A percentile compares a stretch with the other conserved stretches of the same genome.
These are phyloP conservation scores for Clarireedia homoeocarpa DNA, from an alignment of 2,329 filamentous ascomycete genomes.

Conservation along the genomic window DNA sequence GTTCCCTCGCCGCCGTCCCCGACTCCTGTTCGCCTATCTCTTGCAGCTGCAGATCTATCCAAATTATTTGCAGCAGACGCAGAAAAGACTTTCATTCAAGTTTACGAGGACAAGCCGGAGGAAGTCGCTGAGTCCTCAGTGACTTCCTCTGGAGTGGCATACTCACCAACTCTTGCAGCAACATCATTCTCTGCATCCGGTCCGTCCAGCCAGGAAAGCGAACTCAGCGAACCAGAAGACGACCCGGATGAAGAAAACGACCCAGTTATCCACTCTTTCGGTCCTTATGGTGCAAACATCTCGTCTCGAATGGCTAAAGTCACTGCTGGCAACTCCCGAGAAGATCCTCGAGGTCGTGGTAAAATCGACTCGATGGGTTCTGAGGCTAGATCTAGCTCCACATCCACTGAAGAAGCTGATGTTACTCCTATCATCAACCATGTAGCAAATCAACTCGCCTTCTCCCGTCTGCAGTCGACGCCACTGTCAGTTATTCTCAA, in stretches of 20 bases:
- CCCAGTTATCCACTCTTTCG: slow-evolving; percentile 85
- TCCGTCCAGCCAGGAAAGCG: slow-evolving; percentile 37
- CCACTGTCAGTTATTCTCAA: slow-evolving; percentile 83
- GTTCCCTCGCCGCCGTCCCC: slow-evolving; percentile 75
- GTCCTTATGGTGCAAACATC: slow-evolving; percentile 79
- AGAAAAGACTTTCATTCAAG: slow-evolving; percentile 46
- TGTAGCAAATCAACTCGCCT: slow-evolving; percentile 90
- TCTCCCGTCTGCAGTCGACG: slow-evolving; percentile 84
- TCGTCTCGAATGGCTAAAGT: slow-evolving; percentile 77
- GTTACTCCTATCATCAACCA: slow-evolving; percentile 61
- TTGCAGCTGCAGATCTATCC: slow-evolving; percentile 16
- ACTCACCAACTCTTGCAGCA: slow-evolving; percentile 22
- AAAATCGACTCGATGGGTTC: slow-evolving; percentile 19
- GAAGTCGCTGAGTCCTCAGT: slow-evolving; percentile 35
- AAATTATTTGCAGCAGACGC: slow-evolving; percentile 34
- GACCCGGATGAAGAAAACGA: slow-evolving; percentile 92
- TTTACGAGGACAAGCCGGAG: slow-evolving; percentile 64
- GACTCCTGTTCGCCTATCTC: slow-evolving; percentile 36
- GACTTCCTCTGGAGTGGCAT: slow-evolving; percentile 14
- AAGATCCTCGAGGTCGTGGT: slow-evolving; percentile 28
- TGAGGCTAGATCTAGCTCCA: slow-evolving; percentile 20
- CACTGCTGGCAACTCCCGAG: slow-evolving; percentile 55
- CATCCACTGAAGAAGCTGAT: slow-evolving; percentile 33
- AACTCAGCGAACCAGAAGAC: slow-evolving; percentile 48
- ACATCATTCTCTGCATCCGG: slow-evolving; percentile 19